These are phyloP conservation scores for Nitzschia inconspicua DNA, from an alignment of 108 stramenopile species.

Conservation along the genomic window DNA sequence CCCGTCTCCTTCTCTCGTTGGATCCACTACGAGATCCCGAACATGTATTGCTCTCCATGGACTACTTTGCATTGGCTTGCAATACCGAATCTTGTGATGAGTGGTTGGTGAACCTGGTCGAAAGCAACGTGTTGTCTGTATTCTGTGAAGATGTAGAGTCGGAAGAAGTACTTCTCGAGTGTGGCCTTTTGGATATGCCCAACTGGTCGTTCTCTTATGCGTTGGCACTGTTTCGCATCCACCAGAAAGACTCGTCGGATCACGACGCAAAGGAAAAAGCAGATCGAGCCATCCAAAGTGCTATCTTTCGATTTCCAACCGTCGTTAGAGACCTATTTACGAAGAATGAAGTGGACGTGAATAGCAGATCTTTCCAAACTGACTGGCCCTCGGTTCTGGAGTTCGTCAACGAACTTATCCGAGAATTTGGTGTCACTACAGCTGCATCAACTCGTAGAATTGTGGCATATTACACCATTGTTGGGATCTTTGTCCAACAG, in stretches of 20 bases:
- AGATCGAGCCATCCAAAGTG: constrained; percentile 24
- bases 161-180: constrained; percentile 29
- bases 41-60: constrained; percentile 61
- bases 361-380: constrained; percentile 33
- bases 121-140: constrained; percentile 14
- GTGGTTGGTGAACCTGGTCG: constrained; percentile 49
- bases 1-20: constrained; percentile 62
- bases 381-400: constrained; percentile 54
- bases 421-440: not conserved
- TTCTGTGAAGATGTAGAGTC: constrained; percentile 14
- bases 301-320: constrained; percentile 39
- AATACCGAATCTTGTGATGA: constrained; percentile 22
- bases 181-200: constrained; percentile 55
- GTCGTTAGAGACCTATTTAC: constrained; percentile 33
- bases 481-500: constrained; percentile 41
- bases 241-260: constrained; percentile 13
- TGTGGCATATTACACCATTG: constrained; percentile 30
- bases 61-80: constrained; percentile 62
- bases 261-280: constrained; percentile 18
- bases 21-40: constrained; percentile 84
- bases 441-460: constrained; percentile 2
- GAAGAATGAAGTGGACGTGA: constrained; percentile 41
- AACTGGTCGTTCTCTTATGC: constrained; percentile 80
- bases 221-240: constrained; percentile 56
- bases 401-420: not conserved